These are phyloP conservation scores for Monosporascus sp. DNA, from an alignment of 2,329 filamentous ascomycete species.

Conservation along the genomic window DNA sequence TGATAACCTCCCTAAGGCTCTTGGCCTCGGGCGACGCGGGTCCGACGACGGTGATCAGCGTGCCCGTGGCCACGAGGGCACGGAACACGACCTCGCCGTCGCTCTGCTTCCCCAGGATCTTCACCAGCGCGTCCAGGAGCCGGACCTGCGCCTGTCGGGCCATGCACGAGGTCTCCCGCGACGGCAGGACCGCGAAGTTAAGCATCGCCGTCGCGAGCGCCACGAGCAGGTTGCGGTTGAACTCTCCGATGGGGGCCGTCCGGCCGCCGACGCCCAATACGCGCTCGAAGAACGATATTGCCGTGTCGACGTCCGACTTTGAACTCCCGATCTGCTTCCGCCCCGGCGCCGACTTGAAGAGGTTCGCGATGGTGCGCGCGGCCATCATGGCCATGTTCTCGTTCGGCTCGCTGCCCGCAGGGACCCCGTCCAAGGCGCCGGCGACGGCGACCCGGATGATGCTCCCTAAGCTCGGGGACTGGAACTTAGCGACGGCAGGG, in stretches of 20 bases:
- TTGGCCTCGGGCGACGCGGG: conserved; percentile 37
- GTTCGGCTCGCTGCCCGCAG: conserved; percentile 55
- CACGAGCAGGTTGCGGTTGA: conserved; percentile 76
- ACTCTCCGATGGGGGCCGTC: conserved; percentile 41
- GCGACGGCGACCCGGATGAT: conserved; percentile 53
- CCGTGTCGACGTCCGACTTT: conserved; percentile 47
- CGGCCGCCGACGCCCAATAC: conserved; percentile 49
- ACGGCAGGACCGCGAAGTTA: conserved; percentile 76
- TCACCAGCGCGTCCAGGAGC: conserved; percentile 57
- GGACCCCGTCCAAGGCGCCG: conserved; percentile 35
- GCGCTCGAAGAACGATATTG: conserved; percentile 59
- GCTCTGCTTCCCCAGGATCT: conserved; percentile 59
- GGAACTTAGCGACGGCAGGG: conserved; percentile 59
- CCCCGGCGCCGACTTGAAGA: conserved; percentile 73
- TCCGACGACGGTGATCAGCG: conserved; percentile 58
- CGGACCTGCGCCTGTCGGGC: conserved; percentile 38
- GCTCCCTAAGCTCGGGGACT: conserved; percentile 47
- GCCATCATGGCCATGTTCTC: conserved; percentile 87
- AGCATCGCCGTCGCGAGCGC: conserved; percentile 78
- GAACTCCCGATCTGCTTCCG: conserved; percentile 55
- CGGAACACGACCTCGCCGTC: conserved; percentile 84
- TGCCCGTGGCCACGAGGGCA: conserved; percentile 77
- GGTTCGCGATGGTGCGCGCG: conserved; percentile 73
- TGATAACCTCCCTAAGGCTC: conserved; percentile 39
- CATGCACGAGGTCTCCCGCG: conserved; percentile 27